Evolutionary conservation across 768 basidiomycete species (phyloP).

Genomic region (Psilocybe cubensis): DNA sequence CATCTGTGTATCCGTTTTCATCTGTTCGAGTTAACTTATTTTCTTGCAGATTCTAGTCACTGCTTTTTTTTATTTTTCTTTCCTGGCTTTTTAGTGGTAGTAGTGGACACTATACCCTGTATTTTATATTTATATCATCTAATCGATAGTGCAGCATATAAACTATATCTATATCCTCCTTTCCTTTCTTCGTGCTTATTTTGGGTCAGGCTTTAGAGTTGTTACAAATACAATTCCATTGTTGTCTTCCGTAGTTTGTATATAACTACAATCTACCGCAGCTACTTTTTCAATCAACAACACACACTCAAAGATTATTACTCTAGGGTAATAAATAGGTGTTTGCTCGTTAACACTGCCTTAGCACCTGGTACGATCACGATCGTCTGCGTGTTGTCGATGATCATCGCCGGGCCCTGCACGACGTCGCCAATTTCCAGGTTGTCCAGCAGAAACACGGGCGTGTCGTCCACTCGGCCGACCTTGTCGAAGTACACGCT

Average conservation of each 20-base stretch:
- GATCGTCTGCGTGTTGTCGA: slow-evolving; percentile 95
- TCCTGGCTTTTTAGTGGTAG: not conserved
- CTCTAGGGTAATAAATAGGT: slow-evolving; percentile 60
- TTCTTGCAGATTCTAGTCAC: too few relatives aligned
- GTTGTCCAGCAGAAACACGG: slow-evolving; percentile 73
- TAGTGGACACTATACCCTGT: not conserved
- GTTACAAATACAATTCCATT: too few relatives aligned
- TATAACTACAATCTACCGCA: not conserved
- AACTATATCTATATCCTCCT: too few relatives aligned
- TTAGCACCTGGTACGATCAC: slow-evolving; percentile 78
- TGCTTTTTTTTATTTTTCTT: too few relatives aligned
- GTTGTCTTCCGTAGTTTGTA: not conserved
- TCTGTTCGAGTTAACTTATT: not conserved
- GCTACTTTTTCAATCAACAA: not conserved
- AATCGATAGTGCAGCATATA: not conserved
- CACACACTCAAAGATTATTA: slow-evolving; percentile 3
- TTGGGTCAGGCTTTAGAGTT: too few relatives aligned
- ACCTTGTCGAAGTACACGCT: slow-evolving; percentile 85
- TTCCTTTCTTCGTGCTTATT: too few relatives aligned
- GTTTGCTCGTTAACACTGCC: slow-evolving; percentile 69
- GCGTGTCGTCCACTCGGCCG: slow-evolving; percentile 77
- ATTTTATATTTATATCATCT: not conserved
- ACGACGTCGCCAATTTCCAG: slow-evolving; percentile 74
- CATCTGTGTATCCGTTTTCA: not conserved
- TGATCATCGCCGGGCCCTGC: slow-evolving; percentile 89